Evolutionary conservation across 257 asterid genomes (phyloP).

Genomic region (Solanum bulbocastanum): DNA sequence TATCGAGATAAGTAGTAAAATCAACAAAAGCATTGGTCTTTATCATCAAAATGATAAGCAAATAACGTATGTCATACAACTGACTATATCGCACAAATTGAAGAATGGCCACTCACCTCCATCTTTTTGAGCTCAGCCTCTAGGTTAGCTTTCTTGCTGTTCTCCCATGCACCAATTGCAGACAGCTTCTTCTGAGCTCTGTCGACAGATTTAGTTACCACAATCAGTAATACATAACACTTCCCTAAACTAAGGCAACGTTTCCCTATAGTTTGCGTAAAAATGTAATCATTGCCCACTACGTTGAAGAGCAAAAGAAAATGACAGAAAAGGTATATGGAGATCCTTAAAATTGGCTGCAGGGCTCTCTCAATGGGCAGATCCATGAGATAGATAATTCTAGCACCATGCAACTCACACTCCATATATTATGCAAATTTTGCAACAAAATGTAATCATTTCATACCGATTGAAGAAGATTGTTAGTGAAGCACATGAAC

Average conservation of each 20-base stretch:
- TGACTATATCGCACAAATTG: neutral
- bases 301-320: neutral
- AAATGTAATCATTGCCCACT: neutral
- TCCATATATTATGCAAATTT: neutral
- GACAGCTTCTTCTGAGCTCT: constrained; percentile 79
- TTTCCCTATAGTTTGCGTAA: neutral
- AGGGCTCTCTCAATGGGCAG: neutral
- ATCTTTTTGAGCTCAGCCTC: constrained; percentile 82
- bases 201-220: constrained; percentile 10
- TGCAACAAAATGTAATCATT: neutral
- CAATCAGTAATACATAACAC: neutral
- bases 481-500: neutral
- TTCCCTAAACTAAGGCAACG: neutral
- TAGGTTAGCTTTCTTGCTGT: constrained; percentile 76
- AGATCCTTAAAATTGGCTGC: neutral
- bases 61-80: neutral
- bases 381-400: neutral
- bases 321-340: neutral
- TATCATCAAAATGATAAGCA: neutral
- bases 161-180: constrained; percentile 74
- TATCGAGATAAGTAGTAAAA: neutral
- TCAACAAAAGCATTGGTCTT: neutral
- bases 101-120: constrained; percentile 43
- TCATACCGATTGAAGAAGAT: neutral
- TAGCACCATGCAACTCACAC: neutral